Evolutionary conservation across 768 basidiomycete genomes (phyloP).

Genomic region (Leccinum barrowsii): DNA sequence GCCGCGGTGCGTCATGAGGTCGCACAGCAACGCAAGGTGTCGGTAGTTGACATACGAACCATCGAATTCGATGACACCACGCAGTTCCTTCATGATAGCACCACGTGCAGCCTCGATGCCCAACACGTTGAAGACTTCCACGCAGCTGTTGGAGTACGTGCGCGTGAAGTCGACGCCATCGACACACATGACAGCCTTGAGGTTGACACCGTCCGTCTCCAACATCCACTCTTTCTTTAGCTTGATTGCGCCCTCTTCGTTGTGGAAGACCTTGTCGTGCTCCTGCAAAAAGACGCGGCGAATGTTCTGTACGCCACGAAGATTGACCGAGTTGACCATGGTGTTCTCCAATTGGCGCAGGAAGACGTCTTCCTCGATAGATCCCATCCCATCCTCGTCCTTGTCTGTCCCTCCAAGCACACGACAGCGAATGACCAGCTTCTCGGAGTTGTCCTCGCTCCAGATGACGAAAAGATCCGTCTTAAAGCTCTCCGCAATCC

Average conservation of each 20-base stretch:
- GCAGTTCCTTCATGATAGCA: conserved; percentile 90
- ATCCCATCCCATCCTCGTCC: conserved; percentile 73
- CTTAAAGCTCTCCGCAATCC: conserved; percentile 92
- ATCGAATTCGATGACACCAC: conserved; percentile 97
- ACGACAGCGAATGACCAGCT: conserved; percentile 95
- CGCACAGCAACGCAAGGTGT: conserved; percentile 93
- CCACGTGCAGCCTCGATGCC: conserved; percentile 97
- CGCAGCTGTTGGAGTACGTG: conserved; percentile 96
- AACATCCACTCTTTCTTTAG: conserved; percentile 84
- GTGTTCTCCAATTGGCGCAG: conserved; percentile 93
- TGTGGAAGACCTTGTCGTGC: conserved; percentile 72
- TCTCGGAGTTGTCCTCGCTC: conserved; percentile 98
- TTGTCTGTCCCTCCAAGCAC: conserved; percentile 82
- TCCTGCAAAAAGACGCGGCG: conserved; percentile 91
- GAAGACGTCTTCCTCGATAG: conserved; percentile 92
- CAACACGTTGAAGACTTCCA: conserved; percentile 89
- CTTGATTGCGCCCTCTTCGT: conserved; percentile 62
- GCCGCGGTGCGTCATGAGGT: conserved; percentile 97
- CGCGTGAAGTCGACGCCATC: conserved; percentile 92
- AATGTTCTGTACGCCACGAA: conserved; percentile 91
- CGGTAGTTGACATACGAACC: conserved; percentile 99
- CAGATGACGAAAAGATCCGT: conserved; percentile 97
- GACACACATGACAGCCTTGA: conserved; percentile 92
- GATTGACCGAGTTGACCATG: conserved; percentile 91
- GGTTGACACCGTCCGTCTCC: conserved; percentile 95